Evolutionary conservation across 2,329 filamentous ascomycete genomes (phyloP).

Genomic region (Alternaria dauci): DNA sequence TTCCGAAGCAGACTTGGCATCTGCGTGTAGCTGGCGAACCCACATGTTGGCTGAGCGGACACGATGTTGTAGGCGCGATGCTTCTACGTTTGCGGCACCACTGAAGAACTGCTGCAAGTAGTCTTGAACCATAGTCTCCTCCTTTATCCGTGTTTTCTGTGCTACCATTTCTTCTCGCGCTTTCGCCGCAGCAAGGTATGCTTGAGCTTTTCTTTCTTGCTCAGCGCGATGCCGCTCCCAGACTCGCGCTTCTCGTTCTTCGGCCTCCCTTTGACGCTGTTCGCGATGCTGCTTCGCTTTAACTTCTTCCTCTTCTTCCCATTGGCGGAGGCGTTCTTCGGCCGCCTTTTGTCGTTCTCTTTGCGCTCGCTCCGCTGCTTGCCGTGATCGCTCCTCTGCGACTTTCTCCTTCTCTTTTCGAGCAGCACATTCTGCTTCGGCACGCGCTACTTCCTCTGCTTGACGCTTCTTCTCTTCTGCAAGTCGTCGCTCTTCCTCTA

Average conservation of each 20-base stretch:
- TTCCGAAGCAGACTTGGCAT: not conserved
- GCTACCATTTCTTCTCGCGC: not conserved
- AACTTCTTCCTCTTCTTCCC: not conserved
- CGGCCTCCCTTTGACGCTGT: not conserved
- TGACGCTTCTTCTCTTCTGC: not conserved
- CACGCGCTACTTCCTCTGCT: not conserved
- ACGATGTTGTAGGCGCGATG: not conserved
- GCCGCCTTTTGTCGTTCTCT: not conserved
- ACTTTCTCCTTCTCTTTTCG: not conserved
- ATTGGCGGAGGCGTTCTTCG: not conserved
- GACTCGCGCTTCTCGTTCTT: not conserved
- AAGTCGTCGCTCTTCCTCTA: not conserved
- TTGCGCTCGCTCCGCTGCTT: not conserved
- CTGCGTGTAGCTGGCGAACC: not conserved
- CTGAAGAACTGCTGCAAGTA: not conserved
- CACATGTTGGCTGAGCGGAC: not conserved
- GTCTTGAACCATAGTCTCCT: not conserved
- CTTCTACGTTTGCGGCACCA: not conserved
- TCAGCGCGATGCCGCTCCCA: not conserved
- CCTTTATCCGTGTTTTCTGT: not conserved
- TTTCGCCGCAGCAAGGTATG: not conserved
- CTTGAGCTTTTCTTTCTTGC: not conserved
- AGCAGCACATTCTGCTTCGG: not conserved
- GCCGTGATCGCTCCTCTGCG: not conserved
- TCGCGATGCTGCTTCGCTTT: not conserved